phyloP scores from a whole-genome alignment of 177 flowering plant genomes.

The Vitis hybrid region DNA sequence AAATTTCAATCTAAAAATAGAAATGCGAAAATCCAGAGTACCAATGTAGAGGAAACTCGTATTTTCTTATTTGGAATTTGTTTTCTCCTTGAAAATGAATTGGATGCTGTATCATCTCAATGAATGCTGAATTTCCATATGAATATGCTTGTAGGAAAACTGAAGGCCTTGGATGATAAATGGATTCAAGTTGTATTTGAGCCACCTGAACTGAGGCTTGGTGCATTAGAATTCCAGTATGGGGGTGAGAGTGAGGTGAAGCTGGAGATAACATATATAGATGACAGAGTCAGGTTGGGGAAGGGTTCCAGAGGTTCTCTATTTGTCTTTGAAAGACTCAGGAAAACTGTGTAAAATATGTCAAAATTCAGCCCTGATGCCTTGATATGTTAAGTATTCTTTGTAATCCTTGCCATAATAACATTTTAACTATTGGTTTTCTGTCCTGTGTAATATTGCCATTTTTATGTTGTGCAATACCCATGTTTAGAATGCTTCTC shows the following conservation, averaged over 20 bases:
- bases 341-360: conserved; percentile 4
- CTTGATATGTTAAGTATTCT: too few relatives aligned
- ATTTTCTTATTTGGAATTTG: background rate
- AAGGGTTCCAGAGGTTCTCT: conserved; percentile 87
- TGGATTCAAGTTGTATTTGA: conserved; percentile 96
- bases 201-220: conserved; percentile 81
- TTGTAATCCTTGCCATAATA: too few relatives aligned
- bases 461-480: too few relatives aligned
- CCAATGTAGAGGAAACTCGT: too few relatives aligned
- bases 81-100: background rate
- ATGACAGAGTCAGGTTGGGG: conserved; percentile 84
- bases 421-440: too few relatives aligned
- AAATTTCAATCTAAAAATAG: background rate
- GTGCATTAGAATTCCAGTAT: conserved; percentile 59
- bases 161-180: conserved; percentile 64
- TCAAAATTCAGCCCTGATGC: too few relatives aligned
- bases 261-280: conserved; percentile 81
- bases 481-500: too few relatives aligned
- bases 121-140: background rate
- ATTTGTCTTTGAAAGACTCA: conserved; percentile 76
- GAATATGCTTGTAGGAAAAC: conserved; percentile 51
- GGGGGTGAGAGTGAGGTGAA: conserved; percentile 92
- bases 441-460: too few relatives aligned
- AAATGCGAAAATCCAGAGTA: too few relatives aligned
- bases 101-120: background rate